phyloP scores from a whole-genome alignment of 1,284 basidiomycete species.

The Malassezia pachydermatis region DNA sequence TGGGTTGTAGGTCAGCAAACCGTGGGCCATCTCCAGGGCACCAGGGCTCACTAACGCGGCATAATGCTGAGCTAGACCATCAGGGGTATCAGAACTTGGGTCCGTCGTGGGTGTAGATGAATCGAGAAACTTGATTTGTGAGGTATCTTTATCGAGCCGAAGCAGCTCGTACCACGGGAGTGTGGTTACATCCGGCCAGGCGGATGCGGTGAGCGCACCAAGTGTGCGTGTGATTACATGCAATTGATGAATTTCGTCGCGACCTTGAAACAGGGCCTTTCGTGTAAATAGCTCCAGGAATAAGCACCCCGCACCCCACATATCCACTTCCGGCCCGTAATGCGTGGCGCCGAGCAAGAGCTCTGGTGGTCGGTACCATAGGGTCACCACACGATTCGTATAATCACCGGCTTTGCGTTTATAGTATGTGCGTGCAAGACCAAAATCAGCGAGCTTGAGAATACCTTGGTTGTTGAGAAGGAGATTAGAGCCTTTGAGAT shows the following conservation, averaged over 20 bases:
- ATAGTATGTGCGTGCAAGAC: conserved; percentile 90
- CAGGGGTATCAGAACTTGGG: conserved; percentile 50
- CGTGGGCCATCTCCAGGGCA: conserved; percentile 72
- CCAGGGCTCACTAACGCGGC: conserved; percentile 47
- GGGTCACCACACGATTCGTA: conserved; percentile 94
- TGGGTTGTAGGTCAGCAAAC: conserved; percentile 74
- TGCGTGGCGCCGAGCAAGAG: conserved; percentile 87
- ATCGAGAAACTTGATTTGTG: background rate
- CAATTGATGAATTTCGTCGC: conserved; percentile 92
- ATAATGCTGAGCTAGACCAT: conserved; percentile 51
- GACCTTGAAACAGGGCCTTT: conserved; percentile 88
- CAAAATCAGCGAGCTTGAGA: conserved; percentile 93
- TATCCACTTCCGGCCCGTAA: conserved; percentile 97
- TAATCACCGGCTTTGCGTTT: conserved; percentile 83
- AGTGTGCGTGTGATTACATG: conserved; percentile 81
- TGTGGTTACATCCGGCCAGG: conserved; percentile 71
- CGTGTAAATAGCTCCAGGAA: conserved; percentile 94
- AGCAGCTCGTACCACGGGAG: conserved; percentile 91
- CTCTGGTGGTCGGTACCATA: conserved; percentile 98
- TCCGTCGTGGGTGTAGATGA: no score
- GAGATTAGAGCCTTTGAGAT: conserved; percentile 97
- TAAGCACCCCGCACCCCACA: conserved; percentile 99
- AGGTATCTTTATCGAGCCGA: conserved; percentile 1
- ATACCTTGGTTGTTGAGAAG: conserved; percentile 84
- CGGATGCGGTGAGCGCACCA: conserved; percentile 71